Evolutionary conservation across 495 filamentous ascomycete genomes (phyloP), one percentile per base, ranked within the genome.

Genomic region (Parathielavia appendiculata): DNA sequence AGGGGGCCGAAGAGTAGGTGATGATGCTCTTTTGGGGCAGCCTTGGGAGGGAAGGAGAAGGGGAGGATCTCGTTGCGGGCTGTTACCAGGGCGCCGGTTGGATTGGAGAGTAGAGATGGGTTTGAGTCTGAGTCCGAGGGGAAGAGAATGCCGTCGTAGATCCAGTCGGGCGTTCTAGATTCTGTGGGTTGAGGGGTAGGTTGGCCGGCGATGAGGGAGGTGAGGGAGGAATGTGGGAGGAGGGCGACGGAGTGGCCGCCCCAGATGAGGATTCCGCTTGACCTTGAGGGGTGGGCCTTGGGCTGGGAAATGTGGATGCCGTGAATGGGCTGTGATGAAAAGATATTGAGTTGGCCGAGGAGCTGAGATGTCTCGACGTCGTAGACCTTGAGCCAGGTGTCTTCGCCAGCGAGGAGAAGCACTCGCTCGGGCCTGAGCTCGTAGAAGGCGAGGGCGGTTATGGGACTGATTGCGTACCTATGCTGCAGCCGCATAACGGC

Each of bases 31-130:
- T 36, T 5, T 32, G 34, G 17, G 26, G 26, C 26, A 6, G 26
- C 26, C 26, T 2, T 30, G 26, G 26, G 26, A 30, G 26, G 46
- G 54, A 67, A 38, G 13, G 56, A 62, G 12, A 75, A 66, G 45
- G 73, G 71, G 5, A 81, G 62, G 16, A 88, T 71, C 7, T 86
- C 83, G 76, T 97, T 96, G 68, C 97, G 93, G 5, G 92, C 90
- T 0, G 92, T 95, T 36, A 96, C 75, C 11, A 92, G 67, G 5
- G 76, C 77, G 51, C 67, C 70, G 20, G 62, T 61, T 14, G 62
- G 1, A 10, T 10, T 12, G 20, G 44, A 3, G 34, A n/a, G 19
- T 8, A n/a, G 3, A 11, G n/a, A 10, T 4, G 45, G 63, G 10
- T 30, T 30, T 6, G 40, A 2, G 11, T 22, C 1, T 6, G 40